Evolutionary conservation across 1,284 basidiomycete species (phyloP).

Genomic region (Phellopilus nigrolimitatus): DNA sequence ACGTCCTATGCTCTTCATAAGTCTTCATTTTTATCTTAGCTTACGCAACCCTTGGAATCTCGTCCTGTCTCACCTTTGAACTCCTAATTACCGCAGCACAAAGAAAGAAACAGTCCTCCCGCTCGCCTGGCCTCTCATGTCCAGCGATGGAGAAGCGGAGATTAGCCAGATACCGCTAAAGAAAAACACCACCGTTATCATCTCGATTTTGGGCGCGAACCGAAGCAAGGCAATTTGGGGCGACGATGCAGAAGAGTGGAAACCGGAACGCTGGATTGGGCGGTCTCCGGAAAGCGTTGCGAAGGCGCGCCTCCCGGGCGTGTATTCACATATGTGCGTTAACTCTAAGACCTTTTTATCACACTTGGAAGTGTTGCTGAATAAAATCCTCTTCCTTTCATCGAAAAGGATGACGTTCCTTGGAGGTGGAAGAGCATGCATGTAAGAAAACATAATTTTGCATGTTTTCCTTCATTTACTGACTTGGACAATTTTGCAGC

Average conservation of each 20-base stretch:
- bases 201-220: constrained; percentile 20
- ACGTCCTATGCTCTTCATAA: constrained; percentile 4
- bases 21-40: too few relatives aligned
- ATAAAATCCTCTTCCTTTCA: neutral
- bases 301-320: constrained; percentile 19
- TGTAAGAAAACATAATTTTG: too few relatives aligned
- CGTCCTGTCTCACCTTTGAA: too few relatives aligned
- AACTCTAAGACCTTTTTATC: too few relatives aligned
- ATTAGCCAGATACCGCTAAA: constrained; percentile 14
- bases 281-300: constrained; percentile 17
- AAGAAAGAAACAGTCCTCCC: constrained; percentile 20
- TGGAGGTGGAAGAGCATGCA: constrained; percentile 22
- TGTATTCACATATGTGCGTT: constrained; percentile 22
- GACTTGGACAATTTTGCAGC: constrained; percentile 2
- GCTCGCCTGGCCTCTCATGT: constrained; percentile 18
- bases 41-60: neutral
- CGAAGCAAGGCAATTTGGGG: constrained; percentile 21
- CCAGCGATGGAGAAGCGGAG: constrained; percentile 14
- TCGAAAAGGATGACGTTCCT: constrained; percentile 21
- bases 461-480: neutral
- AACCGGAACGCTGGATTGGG: constrained; percentile 18
- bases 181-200: constrained; percentile 20
- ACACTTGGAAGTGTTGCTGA: neutral
- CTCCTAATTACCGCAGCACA: too few relatives aligned
- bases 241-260: constrained; percentile 21